A percentile compares a stretch with the other conserved stretches of the same genome.
phyloP scores from a whole-genome alignment of 129 eudicot species.

The Escallonia herrerae region DNA sequence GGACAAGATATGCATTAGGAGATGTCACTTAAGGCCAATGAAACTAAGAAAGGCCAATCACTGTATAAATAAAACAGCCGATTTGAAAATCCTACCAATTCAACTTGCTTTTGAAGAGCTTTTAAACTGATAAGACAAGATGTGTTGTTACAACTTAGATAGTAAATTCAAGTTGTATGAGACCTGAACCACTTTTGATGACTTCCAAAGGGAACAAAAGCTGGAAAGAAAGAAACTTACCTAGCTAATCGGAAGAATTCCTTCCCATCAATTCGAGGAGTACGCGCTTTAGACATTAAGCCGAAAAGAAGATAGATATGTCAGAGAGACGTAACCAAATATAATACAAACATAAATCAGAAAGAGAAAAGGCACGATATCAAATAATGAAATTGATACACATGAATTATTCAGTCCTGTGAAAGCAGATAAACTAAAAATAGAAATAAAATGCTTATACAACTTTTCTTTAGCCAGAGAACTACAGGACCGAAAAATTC shows the following conservation, averaged over 20 bases:
- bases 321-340: not conserved
- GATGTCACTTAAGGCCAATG: not conserved
- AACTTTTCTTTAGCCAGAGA: no score
- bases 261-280: constrained; percentile 85
- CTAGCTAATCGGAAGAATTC: constrained; percentile 98
- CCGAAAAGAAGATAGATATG: not conserved
- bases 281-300: constrained; percentile 39
- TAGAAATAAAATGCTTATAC: no score
- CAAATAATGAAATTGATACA: no score
- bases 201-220: not conserved
- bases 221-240: constrained; percentile 21
- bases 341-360: not conserved
- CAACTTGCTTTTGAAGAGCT: no score
- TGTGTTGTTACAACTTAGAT: no score
- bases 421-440: no score
- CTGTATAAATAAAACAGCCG: not conserved
- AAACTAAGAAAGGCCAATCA: not conserved
- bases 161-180: not conserved
- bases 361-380: not conserved
- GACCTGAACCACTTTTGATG: not conserved
- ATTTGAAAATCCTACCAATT: not conserved
- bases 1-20: constrained; percentile 18
- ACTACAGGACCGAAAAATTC: no score
- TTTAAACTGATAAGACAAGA: no score
- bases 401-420: no score